Conservation (phyloP, 768 basidiomycete species). For the Hemileccinum impolitum region DNA sequence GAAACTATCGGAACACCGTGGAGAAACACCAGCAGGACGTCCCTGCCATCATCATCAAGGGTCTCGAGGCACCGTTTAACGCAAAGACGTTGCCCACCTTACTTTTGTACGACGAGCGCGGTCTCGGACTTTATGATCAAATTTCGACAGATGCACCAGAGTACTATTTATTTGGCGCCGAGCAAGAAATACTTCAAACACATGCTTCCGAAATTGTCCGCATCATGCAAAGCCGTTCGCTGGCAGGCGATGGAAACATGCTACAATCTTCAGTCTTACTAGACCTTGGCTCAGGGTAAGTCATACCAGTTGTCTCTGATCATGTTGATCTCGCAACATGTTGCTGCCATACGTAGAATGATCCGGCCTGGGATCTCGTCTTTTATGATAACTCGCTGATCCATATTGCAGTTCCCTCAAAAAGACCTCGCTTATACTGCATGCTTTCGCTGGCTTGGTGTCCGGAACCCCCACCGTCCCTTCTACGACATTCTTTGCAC, state of each 20-base stretch:
- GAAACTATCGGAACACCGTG: slow-evolving; percentile 7
- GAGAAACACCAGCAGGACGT: slow-evolving; percentile 30
- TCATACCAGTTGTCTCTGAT: too few species aligned
- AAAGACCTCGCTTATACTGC: slow-evolving; percentile 84
- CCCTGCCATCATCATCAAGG: slow-evolving; percentile 47
- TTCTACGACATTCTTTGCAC: slow-evolving; percentile 82
- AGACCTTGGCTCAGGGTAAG: slow-evolving; percentile 95
- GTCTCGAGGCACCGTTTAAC: slow-evolving; percentile 51
- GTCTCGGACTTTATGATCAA: slow-evolving; percentile 80
- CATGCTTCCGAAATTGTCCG: slow-evolving; percentile 73
- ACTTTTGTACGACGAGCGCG: slow-evolving; percentile 82
- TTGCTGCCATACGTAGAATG: too few species aligned
- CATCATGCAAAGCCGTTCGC: slow-evolving; percentile 52
- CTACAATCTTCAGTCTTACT: slow-evolving; percentile 57
- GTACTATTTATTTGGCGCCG: slow-evolving; percentile 89
- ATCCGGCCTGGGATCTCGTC: neutral
- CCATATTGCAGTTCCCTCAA: slow-evolving; percentile 60
- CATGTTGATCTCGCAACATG: too few species aligned
- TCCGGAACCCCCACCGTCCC: slow-evolving; percentile 34
- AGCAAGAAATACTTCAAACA: slow-evolving; percentile 77
- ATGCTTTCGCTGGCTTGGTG: slow-evolving; percentile 61
- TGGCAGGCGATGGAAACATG: slow-evolving; percentile 15
- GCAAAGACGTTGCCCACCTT: slow-evolving; percentile 73
- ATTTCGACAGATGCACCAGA: slow-evolving; percentile 75
- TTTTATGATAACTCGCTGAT: slow-evolving; percentile 9